Evolutionary conservation across 352 stramenopile genomes (phyloP).

Genomic region (Phytopythium litorale): DNA sequence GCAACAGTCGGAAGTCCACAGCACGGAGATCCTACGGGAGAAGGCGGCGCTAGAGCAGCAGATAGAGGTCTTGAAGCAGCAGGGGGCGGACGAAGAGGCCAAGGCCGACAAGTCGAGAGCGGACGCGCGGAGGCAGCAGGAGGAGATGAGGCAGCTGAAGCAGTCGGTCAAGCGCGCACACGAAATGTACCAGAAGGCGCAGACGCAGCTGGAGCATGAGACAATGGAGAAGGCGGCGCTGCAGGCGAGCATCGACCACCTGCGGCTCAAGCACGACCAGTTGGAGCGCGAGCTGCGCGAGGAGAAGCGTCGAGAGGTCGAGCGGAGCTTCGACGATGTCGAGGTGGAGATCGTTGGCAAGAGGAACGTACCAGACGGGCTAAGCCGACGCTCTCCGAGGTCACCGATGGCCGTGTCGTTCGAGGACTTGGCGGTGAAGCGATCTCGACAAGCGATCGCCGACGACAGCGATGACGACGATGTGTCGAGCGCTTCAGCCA

Average conservation of each 20-base stretch:
- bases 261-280: slow-evolving; percentile 35
- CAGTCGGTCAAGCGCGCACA: slow-evolving; percentile 56
- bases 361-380: not conserved
- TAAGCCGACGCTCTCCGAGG: not conserved
- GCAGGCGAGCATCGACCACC: slow-evolving; percentile 31
- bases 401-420: not conserved
- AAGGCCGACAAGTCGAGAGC: slow-evolving; percentile 37
- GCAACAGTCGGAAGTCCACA: not conserved
- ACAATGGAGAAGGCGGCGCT: slow-evolving; percentile 40
- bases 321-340: slow-evolving; percentile 30
- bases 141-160: slow-evolving; percentile 56
- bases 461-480: not conserved
- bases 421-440: not conserved
- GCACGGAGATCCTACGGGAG: slow-evolving; percentile 11
- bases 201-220: slow-evolving; percentile 54
- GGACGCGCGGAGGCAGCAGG: slow-evolving; percentile 34
- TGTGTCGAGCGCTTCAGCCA: not conserved
- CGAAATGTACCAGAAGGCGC: slow-evolving; percentile 51
- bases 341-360: slow-evolving; percentile 4
- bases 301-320: slow-evolving; percentile 37
- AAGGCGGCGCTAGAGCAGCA: slow-evolving; percentile 29
- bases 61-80: slow-evolving; percentile 27
- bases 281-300: slow-evolving; percentile 34
- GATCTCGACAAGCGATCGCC: not conserved
- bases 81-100: slow-evolving; percentile 45